A percentile compares a stretch with the other conserved stretches of the same genome.
phyloP scores from a whole-genome alignment of 495 filamentous ascomycete genomes.

The Penicillium bovifimosum region DNA sequence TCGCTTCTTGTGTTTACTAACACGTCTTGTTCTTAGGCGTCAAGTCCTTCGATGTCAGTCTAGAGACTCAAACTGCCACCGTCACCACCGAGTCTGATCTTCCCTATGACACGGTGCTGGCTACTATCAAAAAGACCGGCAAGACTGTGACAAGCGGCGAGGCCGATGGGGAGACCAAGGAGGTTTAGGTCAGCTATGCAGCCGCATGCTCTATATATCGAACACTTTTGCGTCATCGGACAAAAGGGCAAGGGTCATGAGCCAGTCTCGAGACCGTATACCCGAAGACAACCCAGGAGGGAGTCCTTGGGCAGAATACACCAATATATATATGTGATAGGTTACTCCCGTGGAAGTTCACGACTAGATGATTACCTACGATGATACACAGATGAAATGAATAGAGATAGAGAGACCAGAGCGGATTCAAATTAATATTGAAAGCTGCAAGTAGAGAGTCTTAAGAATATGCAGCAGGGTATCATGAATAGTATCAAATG shows the following conservation, averaged over 20 bases:
- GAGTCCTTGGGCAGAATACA: slow-evolving; percentile 7
- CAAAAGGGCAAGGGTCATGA: too few relatives aligned
- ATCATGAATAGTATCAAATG: slow-evolving; percentile 22
- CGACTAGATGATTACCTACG: background rate
- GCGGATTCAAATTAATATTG: background rate
- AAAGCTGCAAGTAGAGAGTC: slow-evolving; percentile 9
- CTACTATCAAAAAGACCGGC: slow-evolving; percentile 90
- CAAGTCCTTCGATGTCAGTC: slow-evolving; percentile 77
- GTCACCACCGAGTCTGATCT: slow-evolving; percentile 61
- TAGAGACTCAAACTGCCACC: slow-evolving; percentile 73
- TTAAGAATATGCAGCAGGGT: slow-evolving; percentile 28
- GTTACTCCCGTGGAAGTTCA: background rate
- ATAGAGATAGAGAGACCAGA: background rate
- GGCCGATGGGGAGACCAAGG: slow-evolving; percentile 46
- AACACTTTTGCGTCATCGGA: too few relatives aligned
- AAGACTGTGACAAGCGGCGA: slow-evolving; percentile 78
- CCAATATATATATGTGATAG: background rate
- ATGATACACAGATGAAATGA: background rate
- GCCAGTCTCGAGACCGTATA: background rate
- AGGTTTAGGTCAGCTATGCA: slow-evolving; percentile 20
- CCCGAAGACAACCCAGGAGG: background rate
- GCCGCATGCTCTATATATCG: background rate
- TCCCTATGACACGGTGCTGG: slow-evolving; percentile 72
- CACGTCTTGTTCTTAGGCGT: slow-evolving; percentile 54
- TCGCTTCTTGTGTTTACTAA: background rate